Conservation (phyloP, 331 rosid species). For the Stylosanthes scabra region DNA sequence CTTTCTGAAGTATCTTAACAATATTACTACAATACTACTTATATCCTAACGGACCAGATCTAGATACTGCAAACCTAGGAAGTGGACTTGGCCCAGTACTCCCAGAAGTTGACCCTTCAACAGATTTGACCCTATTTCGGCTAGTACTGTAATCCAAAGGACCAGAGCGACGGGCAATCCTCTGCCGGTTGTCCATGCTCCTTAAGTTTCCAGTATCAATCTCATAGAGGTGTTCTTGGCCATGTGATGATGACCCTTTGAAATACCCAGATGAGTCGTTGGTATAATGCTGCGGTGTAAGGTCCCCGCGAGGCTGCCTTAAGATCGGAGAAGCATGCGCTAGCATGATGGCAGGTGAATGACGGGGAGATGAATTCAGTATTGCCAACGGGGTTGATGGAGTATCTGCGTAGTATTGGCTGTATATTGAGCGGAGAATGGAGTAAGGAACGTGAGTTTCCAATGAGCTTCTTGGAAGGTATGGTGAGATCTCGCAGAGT, state of each 20-base stretch:
- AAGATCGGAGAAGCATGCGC: slow-evolving; percentile 75
- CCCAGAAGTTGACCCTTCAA: slow-evolving; percentile 87
- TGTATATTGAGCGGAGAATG: slow-evolving; percentile 90
- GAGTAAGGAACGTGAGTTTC: slow-evolving; percentile 86
- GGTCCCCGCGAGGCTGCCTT: slow-evolving; percentile 75
- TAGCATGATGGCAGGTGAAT: slow-evolving; percentile 81
- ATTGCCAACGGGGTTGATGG: slow-evolving; percentile 72
- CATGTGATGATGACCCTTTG: slow-evolving; percentile 72
- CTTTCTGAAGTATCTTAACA: slow-evolving; percentile 27
- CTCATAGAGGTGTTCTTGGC: slow-evolving; percentile 64
- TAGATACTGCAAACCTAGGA: slow-evolving; percentile 96
- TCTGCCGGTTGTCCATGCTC: slow-evolving; percentile 59
- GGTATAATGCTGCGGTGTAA: slow-evolving; percentile 67
- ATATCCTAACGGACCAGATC: slow-evolving; percentile 94
- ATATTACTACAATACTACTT: slow-evolving; percentile 71
- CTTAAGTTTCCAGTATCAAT: slow-evolving; percentile 60
- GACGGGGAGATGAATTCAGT: slow-evolving; percentile 77
- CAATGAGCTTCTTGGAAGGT: slow-evolving; percentile 88
- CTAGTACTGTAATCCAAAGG: slow-evolving; percentile 90
- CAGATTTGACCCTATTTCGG: slow-evolving; percentile 58
- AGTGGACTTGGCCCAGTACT: slow-evolving; percentile 92
- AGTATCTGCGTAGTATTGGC: slow-evolving; percentile 85
- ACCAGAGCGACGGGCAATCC: slow-evolving; percentile 77
- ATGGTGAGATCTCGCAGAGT: slow-evolving; percentile 92
- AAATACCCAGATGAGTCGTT: slow-evolving; percentile 73